These are phyloP conservation scores for Xylaria sp. DNA, from an alignment of 2,329 filamentous ascomycete species.

Conservation along the genomic window DNA sequence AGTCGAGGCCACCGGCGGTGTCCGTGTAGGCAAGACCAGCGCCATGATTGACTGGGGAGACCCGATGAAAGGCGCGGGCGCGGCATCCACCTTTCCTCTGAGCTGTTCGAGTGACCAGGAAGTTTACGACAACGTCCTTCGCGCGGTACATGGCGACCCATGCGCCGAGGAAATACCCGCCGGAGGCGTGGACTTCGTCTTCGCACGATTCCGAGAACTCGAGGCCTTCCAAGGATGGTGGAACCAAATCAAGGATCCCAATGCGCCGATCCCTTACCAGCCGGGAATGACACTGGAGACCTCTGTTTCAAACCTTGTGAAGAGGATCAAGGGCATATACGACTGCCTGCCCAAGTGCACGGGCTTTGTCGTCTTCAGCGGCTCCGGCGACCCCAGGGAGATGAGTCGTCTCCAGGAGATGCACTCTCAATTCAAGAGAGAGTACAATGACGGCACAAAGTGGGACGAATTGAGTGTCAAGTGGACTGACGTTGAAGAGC, in stretches of 20 bases:
- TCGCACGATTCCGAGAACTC: constrained; percentile 60
- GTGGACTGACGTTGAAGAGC: constrained; percentile 63
- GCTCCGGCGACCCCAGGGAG: constrained; percentile 62
- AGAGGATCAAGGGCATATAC: constrained; percentile 51
- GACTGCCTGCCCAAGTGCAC: constrained; percentile 58
- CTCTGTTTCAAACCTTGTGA: constrained; percentile 42
- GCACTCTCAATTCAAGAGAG: constrained; percentile 56
- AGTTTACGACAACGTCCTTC: constrained; percentile 49
- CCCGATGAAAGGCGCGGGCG: constrained; percentile 54
- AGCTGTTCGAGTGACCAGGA: constrained; percentile 57
- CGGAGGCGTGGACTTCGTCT: constrained; percentile 62
- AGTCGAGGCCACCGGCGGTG: constrained; percentile 49
- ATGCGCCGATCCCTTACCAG: constrained; percentile 28
- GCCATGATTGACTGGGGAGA: constrained; percentile 89
- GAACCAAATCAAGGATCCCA: constrained; percentile 50
- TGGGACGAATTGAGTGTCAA: constrained; percentile 63
- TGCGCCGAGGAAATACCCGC: constrained; percentile 53
- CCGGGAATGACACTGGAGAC: constrained; percentile 38
- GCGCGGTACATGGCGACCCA: constrained; percentile 54
- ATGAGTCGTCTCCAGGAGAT: constrained; percentile 58
- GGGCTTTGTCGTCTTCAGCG: constrained; percentile 59
- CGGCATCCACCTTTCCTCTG: constrained; percentile 51
- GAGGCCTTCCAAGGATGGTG: constrained; percentile 63
- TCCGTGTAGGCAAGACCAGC: constrained; percentile 55
- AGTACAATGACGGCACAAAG: constrained; percentile 59